Base-by-base conservation (phyloP, 768 basidiomycete species). In the Sarcodon sp. region DNA sequence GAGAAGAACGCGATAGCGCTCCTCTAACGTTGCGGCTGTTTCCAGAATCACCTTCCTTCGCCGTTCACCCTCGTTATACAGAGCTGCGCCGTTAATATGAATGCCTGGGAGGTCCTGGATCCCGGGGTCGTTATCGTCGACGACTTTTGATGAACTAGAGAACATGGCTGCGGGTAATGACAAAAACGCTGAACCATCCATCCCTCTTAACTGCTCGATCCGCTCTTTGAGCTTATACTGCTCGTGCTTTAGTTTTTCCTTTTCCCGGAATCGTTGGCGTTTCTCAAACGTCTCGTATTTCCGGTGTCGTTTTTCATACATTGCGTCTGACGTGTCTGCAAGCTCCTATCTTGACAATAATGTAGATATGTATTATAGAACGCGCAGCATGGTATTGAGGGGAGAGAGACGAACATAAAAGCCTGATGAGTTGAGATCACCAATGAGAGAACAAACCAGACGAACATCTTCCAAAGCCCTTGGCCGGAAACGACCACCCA, bases 141-240 rank as follows among this genome's bases (percentile, higher is more conserved):
- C 59, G 32, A 54, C 57, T 11, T 59, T 58, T 39, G 56, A 41
- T 16, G 39, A 7, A 8, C 16, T 9, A 13, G 39, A 9, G 59
- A 86, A 86, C 34, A 69, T 70, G 13, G 74, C 64, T 5, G 77
- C 72, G 36, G 81, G 74, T 41, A 84, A 66, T 27, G 69, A 58
- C 32, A 87, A 73, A 62, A 88, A 89, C 3, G 82, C 79, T 47
- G 73, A 63, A 44, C 72, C 63, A 50, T 88, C 85, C 79, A 92
- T 83, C 27, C 69, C 71, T 48, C 72, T 75, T 48, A 92, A 71
- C 57, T 91, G 84, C 46, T 92, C 88, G 51, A 92, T 84, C 34
- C 90, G 79, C 58, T 90, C 83, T 62, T 85, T 84, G 57, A 94
- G 77, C 60, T 90, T 89, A 67, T 91, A 90, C 55, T 90, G 87